Base-by-base conservation (phyloP, 2,329 filamentous ascomycete species). In the Stemphylium vesicarium region DNA sequence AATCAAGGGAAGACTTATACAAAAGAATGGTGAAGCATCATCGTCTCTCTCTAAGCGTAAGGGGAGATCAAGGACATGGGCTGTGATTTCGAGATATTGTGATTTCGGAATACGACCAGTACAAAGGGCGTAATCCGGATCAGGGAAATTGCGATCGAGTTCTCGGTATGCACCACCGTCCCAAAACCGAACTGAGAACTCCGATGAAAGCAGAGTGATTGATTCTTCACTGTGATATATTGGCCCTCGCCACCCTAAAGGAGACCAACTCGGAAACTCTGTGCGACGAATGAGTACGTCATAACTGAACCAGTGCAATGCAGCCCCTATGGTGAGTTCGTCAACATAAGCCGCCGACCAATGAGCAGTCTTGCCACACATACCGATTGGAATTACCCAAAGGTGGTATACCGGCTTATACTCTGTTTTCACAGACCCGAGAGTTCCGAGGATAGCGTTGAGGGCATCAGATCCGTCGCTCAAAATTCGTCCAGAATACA, bases 151-250 rank as follows among this genome's bases (percentile, higher is more conserved):
- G 4, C 15, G 12, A n/a, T 35, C 32, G 5, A 35, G 5, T 2
- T 35, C 5, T n/a, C 32, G 32, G 5, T 35, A 35, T 13, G 32
- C 2, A 12, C 8, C 7, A n/a, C 2, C 4, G 15, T 35, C 8
- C 32, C 32, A 35, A 5, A n/a, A 35, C n/a, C 32, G 9, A n/a
- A 35, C n/a, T 4, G 32, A 35, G 32, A 35, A 35, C 3, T 35
- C 32, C 2, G 13, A n/a, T 2, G 32, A 35, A n/a, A 35, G 32
- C 12, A n/a, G 13, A 13, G 20, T 3, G 4, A 35, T 35, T 4
- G 2, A 6, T 3, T 35, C 9, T 13, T 4, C 32, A 3, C 0
- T 0, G 1, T 20, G 6, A 1, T 12, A 1, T 4, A 31, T 1
- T 18, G 11, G 1, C 4, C 40, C 40, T n/a, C 9, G n/a, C 40